Conservation (phyloP, 768 basidiomycete genomes). For the Filobasidium wieringae region DNA sequence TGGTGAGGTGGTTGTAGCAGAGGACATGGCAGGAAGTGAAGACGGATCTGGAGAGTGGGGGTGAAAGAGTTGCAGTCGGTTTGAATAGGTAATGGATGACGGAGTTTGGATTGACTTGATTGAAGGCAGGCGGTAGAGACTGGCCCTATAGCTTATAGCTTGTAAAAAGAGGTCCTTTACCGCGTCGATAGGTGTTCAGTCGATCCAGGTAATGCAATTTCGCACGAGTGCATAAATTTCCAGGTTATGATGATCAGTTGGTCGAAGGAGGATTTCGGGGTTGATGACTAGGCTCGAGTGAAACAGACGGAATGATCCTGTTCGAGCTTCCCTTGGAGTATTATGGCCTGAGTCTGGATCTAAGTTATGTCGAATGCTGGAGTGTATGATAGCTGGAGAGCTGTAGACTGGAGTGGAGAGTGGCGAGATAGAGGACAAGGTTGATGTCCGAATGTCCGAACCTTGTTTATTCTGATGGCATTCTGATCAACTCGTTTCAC, state of each 20-base stretch:
- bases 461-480: neutral
- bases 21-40: neutral
- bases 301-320: neutral
- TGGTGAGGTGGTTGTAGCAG: neutral
- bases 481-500: conserved; percentile 1
- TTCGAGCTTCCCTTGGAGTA: too few relatives aligned
- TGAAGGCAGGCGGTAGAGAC: too few relatives aligned
- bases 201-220: too few relatives aligned
- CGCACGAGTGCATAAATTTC: neutral
- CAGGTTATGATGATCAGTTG: too few relatives aligned
- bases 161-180: too few relatives aligned
- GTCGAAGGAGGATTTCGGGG: too few relatives aligned
- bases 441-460: neutral
- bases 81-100: neutral
- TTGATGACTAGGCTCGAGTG: too few relatives aligned
- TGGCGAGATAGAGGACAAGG: neutral
- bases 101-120: neutral
- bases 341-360: too few relatives aligned
- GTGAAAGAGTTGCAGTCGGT: neutral
- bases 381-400: too few relatives aligned
- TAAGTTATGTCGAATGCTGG: too few relatives aligned
- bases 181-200: too few relatives aligned
- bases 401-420: neutral
- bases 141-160: neutral
- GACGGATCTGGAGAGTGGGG: neutral